Conservation (phyloP, 305 asterid species). For the Andrographis paniculata region DNA sequence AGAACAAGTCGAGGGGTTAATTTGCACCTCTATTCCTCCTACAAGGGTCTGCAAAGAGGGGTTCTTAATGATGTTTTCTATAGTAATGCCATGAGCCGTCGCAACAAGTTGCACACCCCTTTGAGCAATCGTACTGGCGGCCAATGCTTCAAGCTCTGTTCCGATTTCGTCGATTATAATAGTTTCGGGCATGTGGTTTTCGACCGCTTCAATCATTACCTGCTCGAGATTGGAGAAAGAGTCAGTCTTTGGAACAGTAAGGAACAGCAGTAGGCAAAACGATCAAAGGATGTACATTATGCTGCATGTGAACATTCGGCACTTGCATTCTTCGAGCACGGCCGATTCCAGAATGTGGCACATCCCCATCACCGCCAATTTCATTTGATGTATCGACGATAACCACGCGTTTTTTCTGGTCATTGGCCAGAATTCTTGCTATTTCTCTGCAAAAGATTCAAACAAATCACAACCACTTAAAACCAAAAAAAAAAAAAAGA, state of each 20-base stretch:
- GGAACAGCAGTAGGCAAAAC: background rate
- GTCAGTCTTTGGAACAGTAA: conserved; percentile 9
- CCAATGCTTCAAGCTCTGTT: conserved; percentile 94
- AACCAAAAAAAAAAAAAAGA: too few relatives aligned
- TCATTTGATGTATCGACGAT: conserved; percentile 97
- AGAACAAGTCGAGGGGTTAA: conserved; percentile 12
- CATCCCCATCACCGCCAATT: conserved; percentile 97
- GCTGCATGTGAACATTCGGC: conserved; percentile 92
- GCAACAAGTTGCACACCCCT: conserved; percentile 99
- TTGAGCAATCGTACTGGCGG: conserved; percentile 97
- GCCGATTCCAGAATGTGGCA: conserved; percentile 96
- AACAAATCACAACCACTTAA: conserved; percentile 4
- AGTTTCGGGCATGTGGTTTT: conserved; percentile 95
- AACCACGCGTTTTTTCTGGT: conserved; percentile 84
- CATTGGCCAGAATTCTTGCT: conserved; percentile 91
- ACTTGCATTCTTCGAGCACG: conserved; percentile 99
- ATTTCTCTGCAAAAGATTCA: conserved; percentile 56
- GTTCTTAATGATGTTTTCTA: conserved; percentile 83
- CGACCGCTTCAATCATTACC: conserved; percentile 99
- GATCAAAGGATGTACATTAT: conserved; percentile 47
- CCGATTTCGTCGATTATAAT: conserved; percentile 97
- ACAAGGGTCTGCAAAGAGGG: conserved; percentile 91
- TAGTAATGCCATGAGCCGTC: conserved; percentile 92
- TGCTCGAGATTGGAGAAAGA: conserved; percentile 21
- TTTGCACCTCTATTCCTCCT: conserved; percentile 93